Evolutionary conservation across 2,329 filamentous ascomycete species (phyloP), one percentile per base, ranked within the genome.

Genomic region (Diaporthe sp.): DNA sequence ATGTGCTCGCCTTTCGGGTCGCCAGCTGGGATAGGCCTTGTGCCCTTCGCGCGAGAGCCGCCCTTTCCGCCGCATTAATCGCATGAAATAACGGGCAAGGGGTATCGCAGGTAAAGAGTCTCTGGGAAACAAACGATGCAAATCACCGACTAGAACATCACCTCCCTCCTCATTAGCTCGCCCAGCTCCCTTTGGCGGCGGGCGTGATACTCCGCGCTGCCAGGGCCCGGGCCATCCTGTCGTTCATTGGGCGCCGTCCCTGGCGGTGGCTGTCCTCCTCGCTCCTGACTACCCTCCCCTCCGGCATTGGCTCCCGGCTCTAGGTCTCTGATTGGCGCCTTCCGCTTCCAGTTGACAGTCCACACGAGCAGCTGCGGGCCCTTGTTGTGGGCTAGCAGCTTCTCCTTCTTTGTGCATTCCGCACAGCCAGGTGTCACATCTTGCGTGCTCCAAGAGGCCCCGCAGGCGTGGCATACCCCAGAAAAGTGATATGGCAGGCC

Each of bases 331-430:
- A 17, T 42, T 3, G 55, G 42, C 55, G 22, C 30, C 27, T 71
- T 61, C 15, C 42, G 69, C 32, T 58, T 55, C 70, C 70, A 71
- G 1, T 44, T 65, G 8, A 71, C 42, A 39, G 42, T 71, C 70
- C 56, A 71, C 3, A 71, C 70, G 19, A 51, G 47, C 32, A 71
- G n/a, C 56, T 65, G 70, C 5, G 70, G 70, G 53, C 70, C 70
- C 22, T 71, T 71, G 9, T 35, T 27, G 12, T 50, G 39, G 9
- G n/a, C 13, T 8, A 13, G 39, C 56, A 71, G 32, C n/a, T 50
- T 35, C 1, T n/a, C 8, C 56, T 22, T 65, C 42, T 53, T 71
- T 3, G 37, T 30, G 56, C 70, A 71, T 5, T 37, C 25, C 10
- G 30, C 10, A 9, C 70, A 71, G 39, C 37, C 42, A 39, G 10